Percentiles rank a stretch among this genome's conserved stretches.
Conservation (phyloP, 2,329 filamentous ascomycete species). For the Ascochyta koolunga region DNA sequence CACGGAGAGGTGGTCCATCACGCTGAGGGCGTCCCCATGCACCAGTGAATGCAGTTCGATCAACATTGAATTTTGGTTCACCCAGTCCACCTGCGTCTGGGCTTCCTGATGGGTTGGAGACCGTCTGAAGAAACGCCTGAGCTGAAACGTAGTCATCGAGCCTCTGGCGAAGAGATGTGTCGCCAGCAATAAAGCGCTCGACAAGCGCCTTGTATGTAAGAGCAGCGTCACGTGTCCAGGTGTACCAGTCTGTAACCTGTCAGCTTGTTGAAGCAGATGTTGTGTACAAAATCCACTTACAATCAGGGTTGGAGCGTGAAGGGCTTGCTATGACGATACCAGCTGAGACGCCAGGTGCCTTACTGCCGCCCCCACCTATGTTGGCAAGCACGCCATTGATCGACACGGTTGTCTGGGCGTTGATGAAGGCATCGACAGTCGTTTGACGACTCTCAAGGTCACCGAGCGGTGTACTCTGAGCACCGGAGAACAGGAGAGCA, state of each 20-base stretch:
- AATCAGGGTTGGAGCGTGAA: constrained; percentile 60
- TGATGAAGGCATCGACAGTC: constrained; percentile 44
- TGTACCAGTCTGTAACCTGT: constrained; percentile 68
- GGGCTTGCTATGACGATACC: constrained; percentile 64
- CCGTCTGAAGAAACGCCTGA: constrained; percentile 69
- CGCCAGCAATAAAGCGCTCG: constrained; percentile 69
- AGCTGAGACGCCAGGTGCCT: constrained; percentile 54
- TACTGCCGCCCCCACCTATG: constrained; percentile 59
- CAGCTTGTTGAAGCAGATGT: neutral
- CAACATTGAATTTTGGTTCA: constrained; percentile 75
- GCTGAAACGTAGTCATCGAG: constrained; percentile 73
- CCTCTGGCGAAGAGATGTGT: constrained; percentile 61
- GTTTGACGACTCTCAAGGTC: constrained; percentile 17
- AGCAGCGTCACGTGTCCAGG: constrained; percentile 78
- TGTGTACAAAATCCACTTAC: constrained; percentile 37
- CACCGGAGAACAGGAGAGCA: constrained; percentile 16
- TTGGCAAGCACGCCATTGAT: constrained; percentile 62
- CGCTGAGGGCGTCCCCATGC: constrained; percentile 79
- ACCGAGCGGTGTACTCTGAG: constrained; percentile 16
- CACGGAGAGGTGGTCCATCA: constrained; percentile 78
- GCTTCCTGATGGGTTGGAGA: constrained; percentile 72
- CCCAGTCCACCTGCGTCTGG: constrained; percentile 61
- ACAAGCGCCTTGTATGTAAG: constrained; percentile 72
- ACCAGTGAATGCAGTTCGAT: constrained; percentile 68
- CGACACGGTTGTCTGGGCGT: constrained; percentile 55